Conservation (phyloP, 495 filamentous ascomycete genomes). For the Penicillium turbatum region DNA sequence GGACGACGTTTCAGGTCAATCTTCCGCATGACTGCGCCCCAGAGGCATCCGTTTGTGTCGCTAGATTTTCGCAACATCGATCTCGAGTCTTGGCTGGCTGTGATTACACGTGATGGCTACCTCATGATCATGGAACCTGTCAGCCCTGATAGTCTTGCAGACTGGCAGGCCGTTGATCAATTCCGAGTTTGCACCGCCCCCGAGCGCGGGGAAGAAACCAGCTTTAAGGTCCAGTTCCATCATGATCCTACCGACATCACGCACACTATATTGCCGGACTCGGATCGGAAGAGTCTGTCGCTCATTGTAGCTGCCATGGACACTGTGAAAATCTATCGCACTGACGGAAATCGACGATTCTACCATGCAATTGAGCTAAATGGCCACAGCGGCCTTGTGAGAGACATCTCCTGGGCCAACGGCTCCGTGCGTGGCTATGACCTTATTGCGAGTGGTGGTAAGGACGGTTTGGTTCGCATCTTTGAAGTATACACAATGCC, state of each 20-base stretch:
- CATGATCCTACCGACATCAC: conserved; percentile 76
- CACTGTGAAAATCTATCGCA: conserved; percentile 73
- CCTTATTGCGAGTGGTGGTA: conserved; percentile 84
- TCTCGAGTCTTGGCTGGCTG: conserved; percentile 72
- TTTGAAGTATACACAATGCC: conserved; percentile 66
- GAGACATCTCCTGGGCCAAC: conserved; percentile 89
- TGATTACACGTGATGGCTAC: conserved; percentile 75
- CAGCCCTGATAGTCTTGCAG: conserved; percentile 73
- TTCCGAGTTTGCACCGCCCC: conserved; percentile 59
- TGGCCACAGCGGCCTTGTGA: conserved; percentile 69
- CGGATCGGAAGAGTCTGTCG: conserved; percentile 65
- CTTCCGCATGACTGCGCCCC: conserved; percentile 51
- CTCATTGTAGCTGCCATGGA: conserved; percentile 83
- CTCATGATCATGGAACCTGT: conserved; percentile 81
- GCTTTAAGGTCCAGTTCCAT: conserved; percentile 81
- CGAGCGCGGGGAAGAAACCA: conserved; percentile 72
- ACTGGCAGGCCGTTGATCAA: conserved; percentile 70
- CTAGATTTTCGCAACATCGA: conserved; percentile 75
- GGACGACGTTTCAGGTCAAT: conserved; percentile 74
- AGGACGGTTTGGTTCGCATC: conserved; percentile 82
- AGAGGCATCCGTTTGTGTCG: conserved; percentile 64
- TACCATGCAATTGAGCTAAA: conserved; percentile 72
- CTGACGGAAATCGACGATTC: conserved; percentile 62
- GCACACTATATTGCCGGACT: conserved; percentile 67
- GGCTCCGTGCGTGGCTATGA: conserved; percentile 84